Evolutionary conservation across 352 stramenopile species (phyloP).

Genomic region (Phytopythium ostracodes): DNA sequence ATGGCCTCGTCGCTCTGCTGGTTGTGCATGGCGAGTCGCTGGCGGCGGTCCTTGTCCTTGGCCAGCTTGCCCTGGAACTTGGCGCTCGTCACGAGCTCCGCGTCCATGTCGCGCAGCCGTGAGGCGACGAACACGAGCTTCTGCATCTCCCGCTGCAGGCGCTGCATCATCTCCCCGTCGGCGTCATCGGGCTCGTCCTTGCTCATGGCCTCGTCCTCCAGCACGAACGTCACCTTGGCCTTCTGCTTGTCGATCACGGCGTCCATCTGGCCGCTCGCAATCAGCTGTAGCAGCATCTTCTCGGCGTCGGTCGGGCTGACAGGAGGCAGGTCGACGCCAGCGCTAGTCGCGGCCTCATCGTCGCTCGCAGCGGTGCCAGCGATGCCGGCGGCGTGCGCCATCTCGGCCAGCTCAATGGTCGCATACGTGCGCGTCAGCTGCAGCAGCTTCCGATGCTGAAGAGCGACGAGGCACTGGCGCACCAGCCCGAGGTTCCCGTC

Average conservation of each 20-base stretch:
- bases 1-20: conserved; percentile 41
- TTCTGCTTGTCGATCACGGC: conserved; percentile 76
- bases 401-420: conserved; percentile 62
- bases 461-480: conserved; percentile 65
- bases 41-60: conserved; percentile 76
- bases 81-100: conserved; percentile 73
- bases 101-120: conserved; percentile 73
- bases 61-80: conserved; percentile 74
- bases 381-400: conserved; percentile 47
- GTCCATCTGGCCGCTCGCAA: conserved; percentile 48
- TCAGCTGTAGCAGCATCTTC: conserved; percentile 59
- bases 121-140: conserved; percentile 61
- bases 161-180: conserved; percentile 40
- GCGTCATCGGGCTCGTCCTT: conserved; percentile 19
- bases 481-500: conserved; percentile 75
- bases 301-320: conserved; percentile 21
- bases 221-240: conserved; percentile 72
- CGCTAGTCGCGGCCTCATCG: background rate
- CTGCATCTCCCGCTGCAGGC: conserved; percentile 70
- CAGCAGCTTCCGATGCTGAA: conserved; percentile 70
- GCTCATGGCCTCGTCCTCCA: conserved; percentile 43
- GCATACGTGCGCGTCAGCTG: conserved; percentile 77
- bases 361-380: conserved; percentile 13
- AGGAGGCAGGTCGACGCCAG: background rate
- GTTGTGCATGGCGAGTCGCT: conserved; percentile 38